Conservation (phyloP, 176 grass and related monocot genomes). For the Aegilops umbellulata region DNA sequence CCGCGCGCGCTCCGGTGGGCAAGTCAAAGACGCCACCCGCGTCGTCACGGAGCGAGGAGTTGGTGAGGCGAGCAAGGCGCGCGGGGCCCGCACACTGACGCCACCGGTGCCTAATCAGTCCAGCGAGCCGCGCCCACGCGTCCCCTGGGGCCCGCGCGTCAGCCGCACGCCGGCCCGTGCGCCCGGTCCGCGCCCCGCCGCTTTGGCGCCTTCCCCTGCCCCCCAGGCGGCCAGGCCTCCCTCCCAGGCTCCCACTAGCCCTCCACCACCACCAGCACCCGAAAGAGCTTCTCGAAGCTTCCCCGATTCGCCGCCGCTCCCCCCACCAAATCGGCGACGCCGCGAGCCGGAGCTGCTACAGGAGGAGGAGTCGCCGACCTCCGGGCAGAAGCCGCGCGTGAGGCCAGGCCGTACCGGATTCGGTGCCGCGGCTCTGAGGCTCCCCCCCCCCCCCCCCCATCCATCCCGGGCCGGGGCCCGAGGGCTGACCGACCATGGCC, state of each 20-base stretch:
- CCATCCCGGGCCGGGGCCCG: not conserved
- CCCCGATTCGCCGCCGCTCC: not conserved
- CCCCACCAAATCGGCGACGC: not conserved
- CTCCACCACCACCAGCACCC: not conserved
- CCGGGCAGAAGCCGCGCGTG: not conserved
- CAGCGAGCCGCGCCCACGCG: not conserved
- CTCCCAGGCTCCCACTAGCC: conserved; percentile 9
- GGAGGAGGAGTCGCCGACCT: not conserved
- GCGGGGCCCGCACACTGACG: not conserved
- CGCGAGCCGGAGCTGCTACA: not conserved
- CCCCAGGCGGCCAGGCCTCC: not conserved
- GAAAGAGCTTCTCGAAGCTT: conserved; percentile 33
- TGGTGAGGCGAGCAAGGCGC: not conserved
- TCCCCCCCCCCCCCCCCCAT: not conserved
- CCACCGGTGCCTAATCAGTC: conserved; percentile 7
- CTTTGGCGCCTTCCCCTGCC: conserved; percentile 5
- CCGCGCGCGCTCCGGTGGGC: no score
- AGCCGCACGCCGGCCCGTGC: not conserved
- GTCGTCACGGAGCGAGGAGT: not conserved
- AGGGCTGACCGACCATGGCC: conserved; percentile 14
- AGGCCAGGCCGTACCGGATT: not conserved
- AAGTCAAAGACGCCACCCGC: not conserved
- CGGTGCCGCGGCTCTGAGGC: not conserved
- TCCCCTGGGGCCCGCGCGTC: conserved; percentile 2
- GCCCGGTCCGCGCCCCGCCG: not conserved